These are phyloP conservation scores for Lizanozyma gosingica DNA, from an alignment of 1,139 yeast genomes.

Conservation along the genomic window DNA sequence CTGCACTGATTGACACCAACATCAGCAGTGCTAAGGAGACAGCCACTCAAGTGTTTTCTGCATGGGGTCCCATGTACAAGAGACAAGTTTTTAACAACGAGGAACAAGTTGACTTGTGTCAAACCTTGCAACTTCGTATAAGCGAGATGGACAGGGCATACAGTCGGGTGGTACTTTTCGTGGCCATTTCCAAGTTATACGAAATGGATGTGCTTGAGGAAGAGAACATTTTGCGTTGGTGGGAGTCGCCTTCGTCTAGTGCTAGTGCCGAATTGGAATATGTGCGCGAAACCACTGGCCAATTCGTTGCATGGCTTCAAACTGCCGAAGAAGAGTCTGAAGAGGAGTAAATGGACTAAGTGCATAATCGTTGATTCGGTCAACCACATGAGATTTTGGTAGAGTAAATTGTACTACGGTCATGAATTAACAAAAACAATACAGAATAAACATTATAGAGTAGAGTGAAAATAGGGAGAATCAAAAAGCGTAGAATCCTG, in stretches of 20 bases:
- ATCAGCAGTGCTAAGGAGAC: conserved; percentile 74
- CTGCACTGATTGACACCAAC: conserved; percentile 65
- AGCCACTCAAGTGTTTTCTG: conserved; percentile 58
- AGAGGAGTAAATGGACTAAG: conserved; percentile 18
- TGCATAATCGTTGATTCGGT: too few relatives aligned
- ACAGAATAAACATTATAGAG: too few relatives aligned
- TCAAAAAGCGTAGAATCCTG: too few relatives aligned
- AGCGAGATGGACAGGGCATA: conserved; percentile 16
- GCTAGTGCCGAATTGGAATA: conserved; percentile 33
- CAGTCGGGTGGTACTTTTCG: conserved; percentile 49
- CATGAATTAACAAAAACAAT: too few relatives aligned
- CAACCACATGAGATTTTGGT: too few relatives aligned
- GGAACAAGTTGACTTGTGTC: conserved; percentile 70
- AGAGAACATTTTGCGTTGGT: conserved; percentile 74
- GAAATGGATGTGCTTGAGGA: conserved; percentile 78
- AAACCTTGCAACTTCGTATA: conserved; percentile 40
- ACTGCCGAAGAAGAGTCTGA: conserved; percentile 80
- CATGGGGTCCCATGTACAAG: conserved; percentile 73
- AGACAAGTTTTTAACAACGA: conserved; percentile 75
- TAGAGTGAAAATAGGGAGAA: too few relatives aligned
- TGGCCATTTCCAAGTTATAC: conserved; percentile 61
- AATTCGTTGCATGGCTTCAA: conserved; percentile 80
- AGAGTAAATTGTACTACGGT: too few relatives aligned
- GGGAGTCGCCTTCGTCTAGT: conserved; percentile 43
- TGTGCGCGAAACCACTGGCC: conserved; percentile 50